phyloP scores from a whole-genome alignment of 345 rosid genomes.

The Camelina sativa region DNA sequence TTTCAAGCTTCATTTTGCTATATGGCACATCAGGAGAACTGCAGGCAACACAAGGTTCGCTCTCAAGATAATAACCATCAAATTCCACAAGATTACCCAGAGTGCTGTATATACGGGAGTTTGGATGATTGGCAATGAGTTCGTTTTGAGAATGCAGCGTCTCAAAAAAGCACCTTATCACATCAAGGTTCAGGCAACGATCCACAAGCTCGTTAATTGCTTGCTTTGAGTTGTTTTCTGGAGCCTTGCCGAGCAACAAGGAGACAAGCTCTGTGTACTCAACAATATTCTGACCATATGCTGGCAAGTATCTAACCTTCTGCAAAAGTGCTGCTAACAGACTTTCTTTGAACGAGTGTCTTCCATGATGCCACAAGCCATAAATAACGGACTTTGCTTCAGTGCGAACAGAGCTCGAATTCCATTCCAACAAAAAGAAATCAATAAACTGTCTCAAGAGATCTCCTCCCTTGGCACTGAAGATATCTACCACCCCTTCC shows the following conservation, averaged over 20 bases:
- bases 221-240: conserved; percentile 78
- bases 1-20: conserved; percentile 96
- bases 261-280: conserved; percentile 92
- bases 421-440: conserved; percentile 94
- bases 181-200: conserved; percentile 79
- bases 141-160: conserved; percentile 93
- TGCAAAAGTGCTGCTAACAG: conserved; percentile 69
- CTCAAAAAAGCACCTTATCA: conserved; percentile 81
- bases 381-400: conserved; percentile 90
- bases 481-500: conserved; percentile 82
- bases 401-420: conserved; percentile 86
- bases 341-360: conserved; percentile 74
- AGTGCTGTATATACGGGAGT: conserved; percentile 94
- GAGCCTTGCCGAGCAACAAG: conserved; percentile 77
- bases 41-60: conserved; percentile 99
- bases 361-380: conserved; percentile 98
- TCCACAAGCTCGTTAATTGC: conserved; percentile 70
- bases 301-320: conserved; percentile 72
- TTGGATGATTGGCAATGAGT: conserved; percentile 97
- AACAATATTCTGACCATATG: conserved; percentile 94
- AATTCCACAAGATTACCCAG: conserved; percentile 93
- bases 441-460: conserved; percentile 88
- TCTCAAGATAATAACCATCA: conserved; percentile 99
- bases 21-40: conserved; percentile 99
- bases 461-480: conserved; percentile 70